Conservation (phyloP, 306 rosid genomes). For the Abrus pulchellus region DNA sequence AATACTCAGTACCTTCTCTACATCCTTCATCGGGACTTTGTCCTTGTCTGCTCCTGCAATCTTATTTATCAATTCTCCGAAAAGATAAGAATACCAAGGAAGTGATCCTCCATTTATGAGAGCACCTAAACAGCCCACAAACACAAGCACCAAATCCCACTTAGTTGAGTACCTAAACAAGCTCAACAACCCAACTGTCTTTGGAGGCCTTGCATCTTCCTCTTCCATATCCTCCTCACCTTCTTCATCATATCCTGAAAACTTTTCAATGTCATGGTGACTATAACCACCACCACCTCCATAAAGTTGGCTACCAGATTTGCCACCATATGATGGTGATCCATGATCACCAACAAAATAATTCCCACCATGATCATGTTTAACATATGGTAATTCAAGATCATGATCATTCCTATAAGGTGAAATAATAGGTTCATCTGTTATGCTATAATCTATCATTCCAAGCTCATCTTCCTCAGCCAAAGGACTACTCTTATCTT, state of each 20-base stretch:
- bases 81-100: slow-evolving; percentile 82
- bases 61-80: slow-evolving; percentile 75
- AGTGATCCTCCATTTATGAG: slow-evolving; percentile 91
- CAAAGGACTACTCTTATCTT: slow-evolving; percentile 52
- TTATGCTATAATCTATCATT: slow-evolving; percentile 40
- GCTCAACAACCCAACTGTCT: slow-evolving; percentile 71
- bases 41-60: slow-evolving; percentile 50
- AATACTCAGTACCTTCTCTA: slow-evolving; percentile 56
- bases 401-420: slow-evolving; percentile 7
- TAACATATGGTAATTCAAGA: slow-evolving; percentile 32
- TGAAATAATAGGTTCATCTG: slow-evolving; percentile 37
- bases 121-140: slow-evolving; percentile 90
- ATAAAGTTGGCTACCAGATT: slow-evolving; percentile 26
- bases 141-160: slow-evolving; percentile 78
- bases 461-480: slow-evolving; percentile 71
- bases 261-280: slow-evolving; percentile 40
- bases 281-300: slow-evolving; percentile 41
- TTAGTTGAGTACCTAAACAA: slow-evolving; percentile 86
- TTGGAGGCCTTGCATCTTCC: slow-evolving; percentile 60
- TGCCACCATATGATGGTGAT: slow-evolving; percentile 38
- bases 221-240: slow-evolving; percentile 63
- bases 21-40: slow-evolving; percentile 62
- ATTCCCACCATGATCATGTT: slow-evolving; percentile 28
- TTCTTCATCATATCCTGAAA: slow-evolving; percentile 54
- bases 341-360: slow-evolving; percentile 39